Evolutionary conservation across 1,284 basidiomycete species (phyloP), one percentile per base, ranked within the genome.

Genomic region (Wallemia mellicola): DNA sequence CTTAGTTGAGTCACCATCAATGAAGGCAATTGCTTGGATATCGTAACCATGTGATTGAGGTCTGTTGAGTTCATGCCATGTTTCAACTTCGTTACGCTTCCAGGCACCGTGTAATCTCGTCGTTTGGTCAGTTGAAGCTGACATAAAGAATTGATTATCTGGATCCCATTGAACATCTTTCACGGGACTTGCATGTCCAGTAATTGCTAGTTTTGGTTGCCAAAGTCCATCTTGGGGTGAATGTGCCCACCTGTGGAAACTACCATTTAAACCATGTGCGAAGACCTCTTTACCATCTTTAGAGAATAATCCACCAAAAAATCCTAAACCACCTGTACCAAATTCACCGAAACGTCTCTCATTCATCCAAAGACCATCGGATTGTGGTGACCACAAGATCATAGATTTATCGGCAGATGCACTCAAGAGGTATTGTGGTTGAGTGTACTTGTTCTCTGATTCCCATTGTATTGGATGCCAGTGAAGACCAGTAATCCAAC

Each of bases 21-120:
- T 75, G 69, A 87, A 88, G 1, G 76, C 77, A 1, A 77, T 80
- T 61, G 81, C 81, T n/a, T 88, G 74, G 55, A 94, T 73, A 66
- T 94, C 87, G 68, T 95, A 94, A 2, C 89, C 89, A 69, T 96
- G 89, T 22, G 92, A 80, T 69, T 96, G 89, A 25, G 89, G 89
- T 19, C 89, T 79, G 27, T 78, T 78, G 27, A 94, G 73, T 68
- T 95, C 89, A 64, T 86, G 83, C 89, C 89, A 95, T 1, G 22
- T 19, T 9, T 24, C 28, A 2, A 61, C 61, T 27, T 67, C 63
- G 5, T 57, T 30, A 24, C 60, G 62, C 55, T 58, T 64, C 63
- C 63, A 71, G 38, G 74, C 72, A 0, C 79, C 86, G 66, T 92
- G 86, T 62, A 94, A 77, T 11, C 91, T 79, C 0, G 85, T 82